Conservation (phyloP, 2,329 filamentous ascomycete species). For the Aureobasidium sp. region DNA sequence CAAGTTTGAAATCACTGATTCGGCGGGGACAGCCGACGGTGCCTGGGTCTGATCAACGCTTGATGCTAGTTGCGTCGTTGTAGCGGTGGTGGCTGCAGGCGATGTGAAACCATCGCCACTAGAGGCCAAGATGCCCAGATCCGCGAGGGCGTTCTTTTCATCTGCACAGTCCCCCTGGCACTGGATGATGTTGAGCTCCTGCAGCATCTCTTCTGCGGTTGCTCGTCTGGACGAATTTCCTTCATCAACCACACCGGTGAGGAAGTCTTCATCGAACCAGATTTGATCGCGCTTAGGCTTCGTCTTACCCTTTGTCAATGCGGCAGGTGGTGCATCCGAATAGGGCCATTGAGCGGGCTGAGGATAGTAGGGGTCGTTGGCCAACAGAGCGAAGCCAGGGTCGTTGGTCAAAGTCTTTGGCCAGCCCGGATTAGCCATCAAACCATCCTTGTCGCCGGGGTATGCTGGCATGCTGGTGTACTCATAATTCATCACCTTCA, state of each 20-base stretch:
- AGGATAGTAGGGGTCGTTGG: not conserved
- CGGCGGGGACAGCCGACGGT: too few relatives aligned
- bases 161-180: not conserved
- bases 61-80: too few relatives aligned
- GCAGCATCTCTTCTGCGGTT: not conserved
- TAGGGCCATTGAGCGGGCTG: not conserved
- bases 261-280: conserved; percentile 1
- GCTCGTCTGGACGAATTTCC: not conserved
- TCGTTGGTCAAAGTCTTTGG: not conserved
- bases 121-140: not conserved
- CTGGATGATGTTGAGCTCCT: not conserved
- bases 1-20: too few relatives aligned
- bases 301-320: not conserved
- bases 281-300: not conserved
- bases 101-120: too few relatives aligned
- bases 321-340: not conserved
- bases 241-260: not conserved
- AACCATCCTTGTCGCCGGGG: not conserved
- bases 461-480: not conserved
- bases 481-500: not conserved
- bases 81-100: too few relatives aligned
- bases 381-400: not conserved
- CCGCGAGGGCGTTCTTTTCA: not conserved
- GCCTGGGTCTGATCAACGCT: too few relatives aligned
- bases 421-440: not conserved